Base-by-base conservation (phyloP, 768 basidiomycete species). In the Boletus rubroflammeus region DNA sequence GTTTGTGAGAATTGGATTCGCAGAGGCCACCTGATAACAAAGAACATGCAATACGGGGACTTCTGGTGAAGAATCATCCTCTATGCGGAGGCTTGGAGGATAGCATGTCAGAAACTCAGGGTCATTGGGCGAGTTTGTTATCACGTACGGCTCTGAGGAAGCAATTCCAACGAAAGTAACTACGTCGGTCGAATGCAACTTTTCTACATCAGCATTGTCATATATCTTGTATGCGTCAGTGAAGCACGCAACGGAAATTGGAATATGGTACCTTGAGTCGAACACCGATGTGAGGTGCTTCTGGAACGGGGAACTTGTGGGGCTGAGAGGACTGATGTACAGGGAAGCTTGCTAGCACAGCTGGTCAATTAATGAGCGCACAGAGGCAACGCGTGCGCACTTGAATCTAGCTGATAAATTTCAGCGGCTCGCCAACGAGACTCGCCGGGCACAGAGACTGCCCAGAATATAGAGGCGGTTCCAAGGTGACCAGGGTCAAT, bases 141-240 rank as follows among this genome's bases (percentile, higher is more conserved):
- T 47, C 8, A 78, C 84, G 31, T 68, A 87, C 87, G 76, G 69
- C 60, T 91, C 89, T 50, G 75, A 76, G 0, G 83, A 78, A 17
- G 86, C 66, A n/a, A 91, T 84, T 6, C 90, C 90, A 42, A 92
- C 79, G 60, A 93, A 89, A 7, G 78, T 85, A 15, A 76, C 70
- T 7, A 90, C 51, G 51, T 89, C 83, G 0, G 88, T 84, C 15
- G 83, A 68, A 58, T 81, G 84, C 45, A 86, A 70, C 0, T 71
- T 64, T 21, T 82, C 76, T 1, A 73, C 64, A 19, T 67, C 59
- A n/a, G 65, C 55, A 41, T 63, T 67, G 47, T 83, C 81, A 58
- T 90, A 90, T 38, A 90, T 71, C 86, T 91, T 57, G 31, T 42
- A 43, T 17, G 15, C 28, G 23, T 64, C 28, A 58, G 61, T 13